Percentiles rank a stretch among this genome's conserved stretches.
Conservation (phyloP, 352 stramenopile species). For the Phytophthora vignae region DNA sequence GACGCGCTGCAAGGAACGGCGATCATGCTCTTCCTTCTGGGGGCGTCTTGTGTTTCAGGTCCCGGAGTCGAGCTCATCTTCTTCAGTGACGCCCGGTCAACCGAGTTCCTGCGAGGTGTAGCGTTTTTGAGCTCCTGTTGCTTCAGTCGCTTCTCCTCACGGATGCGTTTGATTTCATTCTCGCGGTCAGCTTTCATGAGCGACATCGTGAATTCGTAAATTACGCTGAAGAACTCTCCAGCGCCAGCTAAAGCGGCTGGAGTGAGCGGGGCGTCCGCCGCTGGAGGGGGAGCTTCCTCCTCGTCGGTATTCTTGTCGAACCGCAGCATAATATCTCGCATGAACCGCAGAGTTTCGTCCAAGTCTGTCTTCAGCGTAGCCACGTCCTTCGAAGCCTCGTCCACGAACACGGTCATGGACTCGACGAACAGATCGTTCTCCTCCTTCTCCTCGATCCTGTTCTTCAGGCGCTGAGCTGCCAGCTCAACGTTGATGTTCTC, state of each 20-base stretch:
- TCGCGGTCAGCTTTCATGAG: conserved; percentile 78
- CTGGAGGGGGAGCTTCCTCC: conserved; percentile 23
- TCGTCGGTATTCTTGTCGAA: conserved; percentile 63
- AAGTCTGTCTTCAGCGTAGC: conserved; percentile 54
- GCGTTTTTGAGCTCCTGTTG: conserved; percentile 61
- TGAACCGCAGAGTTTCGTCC: conserved; percentile 51
- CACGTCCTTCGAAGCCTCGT: conserved; percentile 42
- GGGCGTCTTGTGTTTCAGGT: conserved; percentile 39
- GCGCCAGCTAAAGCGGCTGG: conserved; percentile 49
- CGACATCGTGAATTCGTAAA: conserved; percentile 86
- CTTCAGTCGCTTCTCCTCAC: conserved; percentile 66
- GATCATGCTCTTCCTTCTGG: conserved; percentile 21
- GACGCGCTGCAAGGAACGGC: neutral
- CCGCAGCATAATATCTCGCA: conserved; percentile 67
- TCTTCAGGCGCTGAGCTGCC: conserved; percentile 75
- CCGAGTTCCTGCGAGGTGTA: conserved; percentile 48
- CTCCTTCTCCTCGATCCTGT: conserved; percentile 78
- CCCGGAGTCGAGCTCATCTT: conserved; percentile 23
- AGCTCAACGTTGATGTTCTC: conserved; percentile 73
- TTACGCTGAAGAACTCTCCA: conserved; percentile 71
- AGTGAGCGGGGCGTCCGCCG: conserved; percentile 23
- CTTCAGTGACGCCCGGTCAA: conserved; percentile 16
- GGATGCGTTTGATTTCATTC: conserved; percentile 77
- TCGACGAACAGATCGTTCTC: conserved; percentile 66
- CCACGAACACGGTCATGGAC: conserved; percentile 73